These are phyloP conservation scores for Euphorbia schlechtendalii DNA, from an alignment of 441 rosid genomes.

Conservation along the genomic window DNA sequence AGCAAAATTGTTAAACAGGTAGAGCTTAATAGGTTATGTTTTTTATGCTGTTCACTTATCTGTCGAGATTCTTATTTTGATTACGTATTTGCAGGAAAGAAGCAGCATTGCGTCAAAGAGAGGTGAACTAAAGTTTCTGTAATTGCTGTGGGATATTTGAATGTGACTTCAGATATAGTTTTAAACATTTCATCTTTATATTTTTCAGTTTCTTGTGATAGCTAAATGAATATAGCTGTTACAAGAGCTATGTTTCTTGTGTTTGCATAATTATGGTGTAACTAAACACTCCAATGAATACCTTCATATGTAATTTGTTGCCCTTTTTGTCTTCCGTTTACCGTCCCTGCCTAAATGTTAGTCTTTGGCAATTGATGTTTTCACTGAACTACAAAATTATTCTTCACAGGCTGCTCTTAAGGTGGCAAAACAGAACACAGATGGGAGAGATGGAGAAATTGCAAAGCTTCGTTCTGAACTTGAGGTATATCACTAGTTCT, in stretches of 20 bases:
- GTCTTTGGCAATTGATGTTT: constrained; percentile 5
- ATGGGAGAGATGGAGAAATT: constrained; percentile 65
- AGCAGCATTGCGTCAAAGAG: constrained; percentile 90
- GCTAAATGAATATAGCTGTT: constrained; percentile 1
- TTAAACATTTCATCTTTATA: not conserved
- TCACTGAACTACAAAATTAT: constrained; percentile 5
- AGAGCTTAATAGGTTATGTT: constrained; percentile 13
- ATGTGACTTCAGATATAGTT: constrained; percentile 1
- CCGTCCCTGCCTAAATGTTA: constrained; percentile 4
- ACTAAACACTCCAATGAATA: not conserved
- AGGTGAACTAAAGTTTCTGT: constrained; percentile 38
- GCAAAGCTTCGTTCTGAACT: constrained; percentile 58
- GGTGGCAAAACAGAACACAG: constrained; percentile 64
- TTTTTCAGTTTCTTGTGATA: constrained; percentile 10
- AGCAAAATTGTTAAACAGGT: constrained; percentile 84
- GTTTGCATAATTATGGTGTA: constrained; percentile 7
- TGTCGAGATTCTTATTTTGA: constrained; percentile 17
- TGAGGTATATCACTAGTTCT: constrained; percentile 41
- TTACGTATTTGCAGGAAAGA: constrained; percentile 56
- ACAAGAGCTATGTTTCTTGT: not conserved
- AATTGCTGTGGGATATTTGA: constrained; percentile 11
- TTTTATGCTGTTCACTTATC: constrained; percentile 7
- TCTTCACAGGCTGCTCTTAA: constrained; percentile 56
- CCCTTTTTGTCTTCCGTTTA: not conserved
- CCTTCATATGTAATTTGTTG: not conserved